Conservation (phyloP, 805 yeast genomes). For the Schwanniomyces sp. region DNA sequence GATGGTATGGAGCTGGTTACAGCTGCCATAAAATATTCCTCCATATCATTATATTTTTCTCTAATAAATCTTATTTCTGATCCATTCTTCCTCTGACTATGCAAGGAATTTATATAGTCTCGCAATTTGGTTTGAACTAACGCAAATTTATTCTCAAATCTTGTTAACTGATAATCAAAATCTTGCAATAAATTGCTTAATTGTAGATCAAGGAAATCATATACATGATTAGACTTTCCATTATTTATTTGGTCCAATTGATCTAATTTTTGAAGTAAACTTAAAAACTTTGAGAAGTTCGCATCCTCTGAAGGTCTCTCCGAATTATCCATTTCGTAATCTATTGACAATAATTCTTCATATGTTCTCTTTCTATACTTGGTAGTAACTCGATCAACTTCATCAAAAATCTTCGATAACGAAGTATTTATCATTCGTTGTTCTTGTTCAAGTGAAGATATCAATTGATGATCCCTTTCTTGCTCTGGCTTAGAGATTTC, state of each 20-base stretch:
- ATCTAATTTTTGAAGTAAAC: slow-evolving; percentile 39
- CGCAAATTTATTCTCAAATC: slow-evolving; percentile 34
- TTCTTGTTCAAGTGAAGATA: slow-evolving; percentile 20
- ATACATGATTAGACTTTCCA: slow-evolving; percentile 26
- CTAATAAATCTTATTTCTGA: slow-evolving; percentile 37
- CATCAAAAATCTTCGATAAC: slow-evolving; percentile 26
- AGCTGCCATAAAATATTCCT: slow-evolving; percentile 33
- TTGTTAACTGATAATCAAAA: slow-evolving; percentile 33
- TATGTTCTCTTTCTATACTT: slow-evolving; percentile 35
- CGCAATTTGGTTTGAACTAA: slow-evolving; percentile 36
- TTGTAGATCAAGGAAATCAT: slow-evolving; percentile 35
- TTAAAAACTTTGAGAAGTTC: slow-evolving; percentile 31
- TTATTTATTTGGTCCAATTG: slow-evolving; percentile 24
- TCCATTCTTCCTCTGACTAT: slow-evolving; percentile 30
- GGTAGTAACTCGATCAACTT: slow-evolving; percentile 31
- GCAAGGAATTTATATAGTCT: slow-evolving; percentile 35
- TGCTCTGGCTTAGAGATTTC: slow-evolving; percentile 9
- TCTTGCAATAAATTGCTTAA: slow-evolving; percentile 29
- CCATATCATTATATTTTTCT: slow-evolving; percentile 37
- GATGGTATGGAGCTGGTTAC: slow-evolving; percentile 17
- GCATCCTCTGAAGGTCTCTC: slow-evolving; percentile 3
- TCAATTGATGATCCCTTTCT: slow-evolving; percentile 11
- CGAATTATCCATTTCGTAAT: slow-evolving; percentile 27
- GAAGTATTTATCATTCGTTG: slow-evolving; percentile 26
- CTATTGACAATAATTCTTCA: slow-evolving; percentile 37